Evolutionary conservation across 805 yeast genomes (phyloP).

Genomic region (Limtongia smithiae): DNA sequence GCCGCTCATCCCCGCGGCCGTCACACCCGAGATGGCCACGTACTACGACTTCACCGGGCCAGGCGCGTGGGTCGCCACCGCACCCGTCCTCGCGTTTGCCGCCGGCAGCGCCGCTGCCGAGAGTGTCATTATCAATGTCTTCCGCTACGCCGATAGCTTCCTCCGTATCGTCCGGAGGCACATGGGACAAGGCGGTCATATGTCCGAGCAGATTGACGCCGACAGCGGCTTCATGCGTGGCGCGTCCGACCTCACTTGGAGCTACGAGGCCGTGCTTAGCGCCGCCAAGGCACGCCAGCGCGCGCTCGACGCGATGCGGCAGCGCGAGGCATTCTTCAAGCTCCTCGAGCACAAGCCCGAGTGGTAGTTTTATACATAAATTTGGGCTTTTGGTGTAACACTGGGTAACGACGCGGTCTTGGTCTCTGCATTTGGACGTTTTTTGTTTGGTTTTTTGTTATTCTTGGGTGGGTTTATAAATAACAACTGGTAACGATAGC

Average conservation of each 20-base stretch:
- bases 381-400: too few relatives aligned
- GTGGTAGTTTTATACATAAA: too few relatives aligned
- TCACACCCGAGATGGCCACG: conserved; percentile 6
- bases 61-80: conserved; percentile 7
- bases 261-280: conserved; percentile 73
- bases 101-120: conserved; percentile 12
- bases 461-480: neutral
- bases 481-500: too few relatives aligned
- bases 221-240: conserved; percentile 84
- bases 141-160: conserved; percentile 48
- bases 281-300: conserved; percentile 44
- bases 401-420: too few relatives aligned
- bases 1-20: conserved; percentile 16
- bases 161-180: conserved; percentile 47
- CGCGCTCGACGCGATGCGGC: conserved; percentile 8
- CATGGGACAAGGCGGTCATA: conserved; percentile 57
- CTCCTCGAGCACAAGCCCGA: too few relatives aligned
- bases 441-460: neutral
- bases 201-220: conserved; percentile 87
- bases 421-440: neutral
- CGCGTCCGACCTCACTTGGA: conserved; percentile 86
- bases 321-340: conserved; percentile 1
- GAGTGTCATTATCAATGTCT: conserved; percentile 23
- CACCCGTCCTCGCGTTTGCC: conserved; percentile 8
- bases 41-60: conserved; percentile 5